These are phyloP conservation scores for Entophlyctis helioformis DNA, from an alignment of 192 early-diverging fungal genomes.

Conservation along the genomic window DNA sequence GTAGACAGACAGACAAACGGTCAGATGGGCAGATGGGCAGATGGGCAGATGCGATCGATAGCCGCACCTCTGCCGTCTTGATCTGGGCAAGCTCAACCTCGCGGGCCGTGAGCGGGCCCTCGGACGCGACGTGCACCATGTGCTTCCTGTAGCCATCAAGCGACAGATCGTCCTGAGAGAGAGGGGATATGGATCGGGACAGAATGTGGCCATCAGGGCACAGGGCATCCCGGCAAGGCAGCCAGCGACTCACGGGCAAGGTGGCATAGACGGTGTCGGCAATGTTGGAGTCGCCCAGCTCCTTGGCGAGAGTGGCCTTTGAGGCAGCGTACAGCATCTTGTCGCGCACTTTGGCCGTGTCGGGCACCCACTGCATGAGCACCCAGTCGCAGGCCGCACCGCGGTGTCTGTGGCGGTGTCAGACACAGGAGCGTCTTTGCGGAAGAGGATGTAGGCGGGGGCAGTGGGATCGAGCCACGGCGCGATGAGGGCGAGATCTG, in stretches of 20 bases:
- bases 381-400: constrained; percentile 50
- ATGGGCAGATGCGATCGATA: not conserved
- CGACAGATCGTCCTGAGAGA: constrained; percentile 48
- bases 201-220: not conserved
- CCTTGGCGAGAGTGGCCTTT: constrained; percentile 63
- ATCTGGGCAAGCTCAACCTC: constrained; percentile 67
- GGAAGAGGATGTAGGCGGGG: constrained; percentile 56
- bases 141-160: constrained; percentile 54
- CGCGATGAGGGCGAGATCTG: constrained; percentile 39
- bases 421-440: constrained; percentile 48
- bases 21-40: not conserved
- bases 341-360: constrained; percentile 66
- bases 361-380: constrained; percentile 69
- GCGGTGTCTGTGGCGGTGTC: no score
- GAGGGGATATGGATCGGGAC: not conserved
- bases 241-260: constrained; percentile 29
- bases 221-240: not conserved
- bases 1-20: not conserved
- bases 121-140: constrained; percentile 44
- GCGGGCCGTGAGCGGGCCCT: constrained; percentile 72
- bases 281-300: constrained; percentile 71
- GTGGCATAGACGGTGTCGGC: constrained; percentile 76
- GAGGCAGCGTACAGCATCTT: constrained; percentile 94
- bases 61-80: constrained; percentile 39
- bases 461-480: constrained; percentile 37